Conservation (phyloP, 1,284 basidiomycete species). For the Stygiomarasmius scandens region DNA sequence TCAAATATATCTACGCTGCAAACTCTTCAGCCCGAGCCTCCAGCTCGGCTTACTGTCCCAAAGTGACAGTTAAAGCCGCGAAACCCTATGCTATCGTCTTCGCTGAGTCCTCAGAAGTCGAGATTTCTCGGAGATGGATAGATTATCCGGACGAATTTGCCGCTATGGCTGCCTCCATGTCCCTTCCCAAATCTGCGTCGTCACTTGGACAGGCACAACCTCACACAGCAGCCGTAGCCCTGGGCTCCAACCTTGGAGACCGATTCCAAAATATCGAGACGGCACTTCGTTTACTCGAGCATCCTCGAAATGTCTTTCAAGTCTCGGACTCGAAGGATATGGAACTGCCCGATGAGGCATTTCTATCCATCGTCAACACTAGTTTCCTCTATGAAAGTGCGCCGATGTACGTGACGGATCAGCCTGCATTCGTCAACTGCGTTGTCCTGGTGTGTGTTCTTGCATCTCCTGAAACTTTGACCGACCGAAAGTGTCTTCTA, state of each 20-base stretch:
- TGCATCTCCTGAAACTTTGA: constrained; percentile 2
- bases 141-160: constrained; percentile 34
- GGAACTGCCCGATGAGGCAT: constrained; percentile 17
- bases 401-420: constrained; percentile 95
- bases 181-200: neutral
- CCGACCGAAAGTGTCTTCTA: constrained; percentile 30
- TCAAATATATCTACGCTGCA: constrained; percentile 27
- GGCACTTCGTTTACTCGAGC: constrained; percentile 67
- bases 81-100: constrained; percentile 81
- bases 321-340: constrained; percentile 23
- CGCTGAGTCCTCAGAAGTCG: constrained; percentile 65
- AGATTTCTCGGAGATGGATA: constrained; percentile 49
- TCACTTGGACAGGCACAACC: neutral
- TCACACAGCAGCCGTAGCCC: constrained; percentile 67
- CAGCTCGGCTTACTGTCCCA: constrained; percentile 21
- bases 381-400: constrained; percentile 94
- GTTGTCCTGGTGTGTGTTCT: constrained; percentile 74
- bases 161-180: constrained; percentile 6
- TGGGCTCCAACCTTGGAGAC: constrained; percentile 93
- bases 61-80: constrained; percentile 62
- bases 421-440: constrained; percentile 90
- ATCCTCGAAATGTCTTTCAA: constrained; percentile 34
- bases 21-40: constrained; percentile 8
- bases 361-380: constrained; percentile 66
- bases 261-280: constrained; percentile 82